phyloP scores from a whole-genome alignment of 2,329 filamentous ascomycete genomes.

The Fusarium sterilihyphosum region DNA sequence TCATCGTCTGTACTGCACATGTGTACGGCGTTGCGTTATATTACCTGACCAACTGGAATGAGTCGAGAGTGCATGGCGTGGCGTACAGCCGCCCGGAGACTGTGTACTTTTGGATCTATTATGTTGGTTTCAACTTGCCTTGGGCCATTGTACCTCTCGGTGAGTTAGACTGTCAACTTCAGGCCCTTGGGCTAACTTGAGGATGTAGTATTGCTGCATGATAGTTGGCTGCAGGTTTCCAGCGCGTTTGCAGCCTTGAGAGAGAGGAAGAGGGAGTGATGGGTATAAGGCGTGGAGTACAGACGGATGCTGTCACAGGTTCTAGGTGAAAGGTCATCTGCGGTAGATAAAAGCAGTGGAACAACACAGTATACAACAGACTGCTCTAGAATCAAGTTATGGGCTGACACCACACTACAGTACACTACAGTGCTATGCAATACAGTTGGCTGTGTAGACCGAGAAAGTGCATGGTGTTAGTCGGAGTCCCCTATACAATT shows the following conservation, averaged over 20 bases:
- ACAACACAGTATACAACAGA: neutral
- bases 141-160: slow-evolving; percentile 67
- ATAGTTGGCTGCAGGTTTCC: slow-evolving; percentile 45
- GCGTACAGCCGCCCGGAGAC: slow-evolving; percentile 67
- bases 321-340: neutral
- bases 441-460: neutral
- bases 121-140: slow-evolving; percentile 67
- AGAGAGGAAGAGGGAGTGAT: slow-evolving; percentile 37
- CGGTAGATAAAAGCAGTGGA: neutral
- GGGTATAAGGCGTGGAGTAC: neutral
- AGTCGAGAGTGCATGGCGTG: slow-evolving; percentile 56
- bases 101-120: slow-evolving; percentile 72
- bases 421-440: neutral
- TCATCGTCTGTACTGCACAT: slow-evolving; percentile 62
- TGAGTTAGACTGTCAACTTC: slow-evolving; percentile 49
- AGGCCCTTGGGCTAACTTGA: slow-evolving; percentile 19
- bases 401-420: neutral
- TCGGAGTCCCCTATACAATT: neutral
- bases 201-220: slow-evolving; percentile 44
- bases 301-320: neutral
- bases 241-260: slow-evolving; percentile 43
- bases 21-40: slow-evolving; percentile 72
- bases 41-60: slow-evolving; percentile 66
- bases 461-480: neutral
- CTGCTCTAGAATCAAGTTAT: neutral